These are phyloP conservation scores for Vigna mungo DNA, from an alignment of 306 rosid species.

Conservation along the genomic window DNA sequence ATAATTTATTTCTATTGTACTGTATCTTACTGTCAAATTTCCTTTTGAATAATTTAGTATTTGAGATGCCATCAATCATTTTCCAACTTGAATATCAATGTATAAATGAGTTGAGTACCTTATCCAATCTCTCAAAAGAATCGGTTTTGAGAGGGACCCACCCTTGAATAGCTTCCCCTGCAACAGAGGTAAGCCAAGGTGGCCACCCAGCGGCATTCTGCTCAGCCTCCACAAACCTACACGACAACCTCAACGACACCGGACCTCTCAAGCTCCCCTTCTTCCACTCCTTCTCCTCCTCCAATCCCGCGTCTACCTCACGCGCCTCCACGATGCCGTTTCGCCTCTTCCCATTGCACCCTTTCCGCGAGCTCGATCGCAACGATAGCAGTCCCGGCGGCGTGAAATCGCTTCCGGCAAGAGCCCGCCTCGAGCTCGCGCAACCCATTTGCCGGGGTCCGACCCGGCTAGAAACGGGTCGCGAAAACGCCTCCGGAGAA, in stretches of 20 bases:
- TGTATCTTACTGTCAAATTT: no score
- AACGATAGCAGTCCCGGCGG: background rate
- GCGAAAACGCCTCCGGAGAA: conserved; percentile 28
- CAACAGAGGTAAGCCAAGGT: conserved; percentile 81
- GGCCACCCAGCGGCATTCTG: conserved; percentile 97
- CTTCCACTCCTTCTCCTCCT: background rate
- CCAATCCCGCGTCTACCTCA: background rate
- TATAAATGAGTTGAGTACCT: conserved; percentile 54
- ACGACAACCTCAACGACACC: conserved; percentile 54
- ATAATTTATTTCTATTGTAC: no score
- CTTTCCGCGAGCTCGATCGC: conserved; percentile 1
- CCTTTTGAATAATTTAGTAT: no score
- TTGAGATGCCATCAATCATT: no score
- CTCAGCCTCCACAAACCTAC: conserved; percentile 71
- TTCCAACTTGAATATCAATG: background rate
- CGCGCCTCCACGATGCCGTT: background rate
- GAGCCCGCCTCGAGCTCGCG: conserved; percentile 73
- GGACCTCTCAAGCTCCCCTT: conserved; percentile 47
- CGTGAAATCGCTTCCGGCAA: background rate
- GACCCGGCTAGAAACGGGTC: conserved; percentile 28
- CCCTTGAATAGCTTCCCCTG: conserved; percentile 88
- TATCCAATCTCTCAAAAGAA: conserved; percentile 85
- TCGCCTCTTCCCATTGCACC: conserved; percentile 45
- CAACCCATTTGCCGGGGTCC: conserved; percentile 76
- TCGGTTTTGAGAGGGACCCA: conserved; percentile 89